Evolutionary conservation across 768 basidiomycete genomes (phyloP).

Genomic region (Mycena leptocephala): DNA sequence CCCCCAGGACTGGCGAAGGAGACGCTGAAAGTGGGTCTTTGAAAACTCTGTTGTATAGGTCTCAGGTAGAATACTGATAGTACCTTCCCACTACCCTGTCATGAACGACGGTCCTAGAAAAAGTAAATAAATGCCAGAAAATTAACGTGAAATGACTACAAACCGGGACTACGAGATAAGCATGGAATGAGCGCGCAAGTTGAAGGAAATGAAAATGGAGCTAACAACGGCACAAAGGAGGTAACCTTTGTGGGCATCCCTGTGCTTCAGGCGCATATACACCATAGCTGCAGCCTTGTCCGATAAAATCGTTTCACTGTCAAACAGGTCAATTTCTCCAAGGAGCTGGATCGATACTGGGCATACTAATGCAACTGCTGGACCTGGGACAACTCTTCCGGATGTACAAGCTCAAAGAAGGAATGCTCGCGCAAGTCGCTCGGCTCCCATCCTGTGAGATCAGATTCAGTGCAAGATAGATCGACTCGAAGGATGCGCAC

Average conservation of each 20-base stretch:
- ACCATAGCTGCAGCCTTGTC: constrained; percentile 88
- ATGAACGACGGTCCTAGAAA: constrained; percentile 17
- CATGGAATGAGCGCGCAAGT: not conserved
- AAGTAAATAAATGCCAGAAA: constrained; percentile 11
- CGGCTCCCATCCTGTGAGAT: constrained; percentile 76
- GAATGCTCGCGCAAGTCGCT: constrained; percentile 79
- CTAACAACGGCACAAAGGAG: constrained; percentile 83
- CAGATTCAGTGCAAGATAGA: not conserved
- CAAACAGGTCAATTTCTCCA: constrained; percentile 3
- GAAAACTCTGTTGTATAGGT: constrained; percentile 77
- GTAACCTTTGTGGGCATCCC: constrained; percentile 84
- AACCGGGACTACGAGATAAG: constrained; percentile 45
- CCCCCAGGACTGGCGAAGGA: constrained; percentile 84
- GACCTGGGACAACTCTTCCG: constrained; percentile 82
- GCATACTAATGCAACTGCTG: constrained; percentile 80
- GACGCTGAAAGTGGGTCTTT: constrained; percentile 82
- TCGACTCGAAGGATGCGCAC: constrained; percentile 13
- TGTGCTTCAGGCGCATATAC: constrained; percentile 86
- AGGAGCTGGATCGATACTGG: not conserved
- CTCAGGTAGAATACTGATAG: constrained; percentile 28
- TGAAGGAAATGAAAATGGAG: constrained; percentile 34
- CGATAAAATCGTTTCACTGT: constrained; percentile 80
- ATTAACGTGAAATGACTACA: constrained; percentile 2
- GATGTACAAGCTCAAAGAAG: constrained; percentile 85
- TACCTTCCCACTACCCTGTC: constrained; percentile 30